Base-by-base conservation (phyloP, 306 rosid species). In the Oemleria cerasiformis region DNA sequence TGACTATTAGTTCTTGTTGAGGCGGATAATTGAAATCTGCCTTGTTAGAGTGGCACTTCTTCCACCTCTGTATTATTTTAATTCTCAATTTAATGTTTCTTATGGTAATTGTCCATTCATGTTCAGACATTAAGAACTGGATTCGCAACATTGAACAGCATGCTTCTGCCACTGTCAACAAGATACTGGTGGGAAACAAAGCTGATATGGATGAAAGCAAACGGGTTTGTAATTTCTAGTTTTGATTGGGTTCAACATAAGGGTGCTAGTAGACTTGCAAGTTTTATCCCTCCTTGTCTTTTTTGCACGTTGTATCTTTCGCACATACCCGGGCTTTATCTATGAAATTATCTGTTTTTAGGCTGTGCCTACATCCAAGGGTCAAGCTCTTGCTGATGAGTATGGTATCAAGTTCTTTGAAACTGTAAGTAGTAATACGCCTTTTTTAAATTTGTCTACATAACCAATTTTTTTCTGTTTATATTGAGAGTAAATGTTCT, bases 351-450 rank as follows among this genome's bases (percentile, higher is more conserved):
- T 48, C 68, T 76, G 67, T 80, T 70, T 30, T 39, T 10, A 91
- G 95, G 95, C 90, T 70, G 92, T 88, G 67, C 97, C 96, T 41
- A 85, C 96, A 44, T 76, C 96, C 51, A 88, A 78, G 79, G 96
- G 96, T 56, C 96, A 90, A 83, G 96, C 96, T 36, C 96, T 90
- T 83, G 96, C 96, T 63, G 96, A 90, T 76, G 96, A 90, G 84
- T 90, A 84, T 80, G 92, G 94, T 38, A 90, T 90, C 85, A 84
- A 90, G 84, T 90, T 90, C 81, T 88, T 88, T 65, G 94, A 90
- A 80, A 90, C 94, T 47, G 96, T 90, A 83, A 90, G 96, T 86
- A 45, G 63, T 11, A 73, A 57, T 64, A 73, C 54, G 75, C 59
- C 63, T 65, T 55, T 42, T 43, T 68, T 72, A 67, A 30, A 67